Conservation (phyloP, 768 basidiomycete genomes). For the Phanerochaete sordida region DNA sequence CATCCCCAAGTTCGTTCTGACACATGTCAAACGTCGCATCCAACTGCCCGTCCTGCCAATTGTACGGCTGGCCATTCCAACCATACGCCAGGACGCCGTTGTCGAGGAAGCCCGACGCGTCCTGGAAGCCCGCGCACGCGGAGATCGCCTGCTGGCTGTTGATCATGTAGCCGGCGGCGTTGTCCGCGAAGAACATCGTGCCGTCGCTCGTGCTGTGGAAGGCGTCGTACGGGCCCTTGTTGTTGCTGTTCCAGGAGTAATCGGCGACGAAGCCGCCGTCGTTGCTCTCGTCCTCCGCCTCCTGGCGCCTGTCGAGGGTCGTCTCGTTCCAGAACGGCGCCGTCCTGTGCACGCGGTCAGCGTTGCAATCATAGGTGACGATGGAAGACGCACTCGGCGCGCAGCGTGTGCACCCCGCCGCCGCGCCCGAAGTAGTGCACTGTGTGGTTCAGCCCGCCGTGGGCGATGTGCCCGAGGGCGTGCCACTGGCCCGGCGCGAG, state of each 20-base stretch:
- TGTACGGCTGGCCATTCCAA: not conserved
- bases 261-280: conserved; percentile 1
- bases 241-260: not conserved
- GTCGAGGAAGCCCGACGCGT: not conserved
- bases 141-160: not conserved
- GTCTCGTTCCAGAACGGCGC: not conserved
- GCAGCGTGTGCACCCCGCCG: not conserved
- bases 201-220: not conserved
- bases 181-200: not conserved
- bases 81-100: not conserved
- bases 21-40: not conserved
- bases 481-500: not conserved
- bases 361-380: not conserved
- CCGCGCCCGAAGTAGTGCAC: not conserved
- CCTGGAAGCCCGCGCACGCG: not conserved
- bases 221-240: not conserved
- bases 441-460: not conserved
- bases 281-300: not conserved
- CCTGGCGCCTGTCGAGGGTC: not conserved
- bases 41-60: not conserved
- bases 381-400: not conserved
- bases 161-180: not conserved
- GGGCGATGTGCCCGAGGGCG: not conserved
- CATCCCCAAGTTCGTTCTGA: too few species aligned
- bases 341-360: not conserved